Conservation (phyloP, 352 stramenopile genomes). For the Discostella stelligera region DNA sequence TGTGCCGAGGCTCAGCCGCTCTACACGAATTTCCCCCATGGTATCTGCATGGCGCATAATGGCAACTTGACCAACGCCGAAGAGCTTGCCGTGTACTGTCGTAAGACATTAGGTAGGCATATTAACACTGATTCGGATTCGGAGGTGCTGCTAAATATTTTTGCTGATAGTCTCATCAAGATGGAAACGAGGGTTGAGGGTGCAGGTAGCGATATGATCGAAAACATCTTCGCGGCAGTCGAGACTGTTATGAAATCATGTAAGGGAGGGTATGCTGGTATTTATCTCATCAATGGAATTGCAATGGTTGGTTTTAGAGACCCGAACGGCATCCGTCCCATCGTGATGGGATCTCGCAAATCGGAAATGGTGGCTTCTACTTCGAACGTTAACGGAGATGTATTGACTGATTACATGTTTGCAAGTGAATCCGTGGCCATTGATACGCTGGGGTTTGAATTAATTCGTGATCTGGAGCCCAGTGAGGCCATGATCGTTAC, state of each 20-base stretch:
- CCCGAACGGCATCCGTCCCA: constrained; percentile 94
- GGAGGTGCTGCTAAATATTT: constrained; percentile 97
- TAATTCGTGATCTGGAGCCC: constrained; percentile 92
- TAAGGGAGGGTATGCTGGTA: constrained; percentile 93
- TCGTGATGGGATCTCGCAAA: constrained; percentile 90
- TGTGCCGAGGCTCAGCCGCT: constrained; percentile 89
- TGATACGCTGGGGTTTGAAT: constrained; percentile 95
- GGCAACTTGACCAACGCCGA: constrained; percentile 98
- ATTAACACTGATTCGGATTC: constrained; percentile 99
- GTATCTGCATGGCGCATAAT: constrained; percentile 96
- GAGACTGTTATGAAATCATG: constrained; percentile 91
- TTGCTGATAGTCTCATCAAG: constrained; percentile 92
- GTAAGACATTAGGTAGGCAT: constrained; percentile 85
- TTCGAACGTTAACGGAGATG: constrained; percentile 26
- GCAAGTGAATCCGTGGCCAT: constrained; percentile 97
- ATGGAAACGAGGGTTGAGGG: constrained; percentile 19
- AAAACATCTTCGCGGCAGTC: constrained; percentile 75
- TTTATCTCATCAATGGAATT: constrained; percentile 96
- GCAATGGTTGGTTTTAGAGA: constrained; percentile 98
- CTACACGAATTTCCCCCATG: constrained; percentile 99
- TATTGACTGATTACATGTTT: constrained; percentile 89
- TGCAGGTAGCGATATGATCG: constrained; percentile 40
- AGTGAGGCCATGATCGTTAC: constrained; percentile 96
- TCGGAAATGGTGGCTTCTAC: constrained; percentile 35
- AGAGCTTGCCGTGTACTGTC: constrained; percentile 90